These are phyloP conservation scores for Botrytis deweyae DNA, from an alignment of 2,329 filamentous ascomycete species.

Conservation along the genomic window DNA sequence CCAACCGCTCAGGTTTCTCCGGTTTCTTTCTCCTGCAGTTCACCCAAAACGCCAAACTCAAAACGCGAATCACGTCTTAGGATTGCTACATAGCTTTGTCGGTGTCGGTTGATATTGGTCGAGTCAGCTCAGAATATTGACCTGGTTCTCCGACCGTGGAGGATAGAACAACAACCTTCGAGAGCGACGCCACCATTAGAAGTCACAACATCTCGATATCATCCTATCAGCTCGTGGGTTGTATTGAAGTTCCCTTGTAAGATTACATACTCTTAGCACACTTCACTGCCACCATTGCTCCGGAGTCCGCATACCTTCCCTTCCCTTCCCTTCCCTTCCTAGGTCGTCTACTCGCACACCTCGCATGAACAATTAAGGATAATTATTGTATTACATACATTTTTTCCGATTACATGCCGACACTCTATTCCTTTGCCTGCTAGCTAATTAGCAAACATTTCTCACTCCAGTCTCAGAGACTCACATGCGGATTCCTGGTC, in stretches of 20 bases:
- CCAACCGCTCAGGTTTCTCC: slow-evolving; percentile 27
- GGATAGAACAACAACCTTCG: neutral
- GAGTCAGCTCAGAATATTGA: neutral
- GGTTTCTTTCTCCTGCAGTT: slow-evolving; percentile 28
- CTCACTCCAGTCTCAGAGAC: neutral
- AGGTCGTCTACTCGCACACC: neutral
- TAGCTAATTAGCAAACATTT: neutral
- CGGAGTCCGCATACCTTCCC: neutral
- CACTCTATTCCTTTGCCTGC: neutral
- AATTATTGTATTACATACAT: neutral
- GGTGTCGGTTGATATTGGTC: neutral
- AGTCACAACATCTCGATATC: neutral
- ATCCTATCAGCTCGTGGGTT: neutral
- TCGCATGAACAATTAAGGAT: neutral
- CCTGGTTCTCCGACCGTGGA: neutral
- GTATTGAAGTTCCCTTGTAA: neutral
- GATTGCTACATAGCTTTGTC: slow-evolving; percentile 1
- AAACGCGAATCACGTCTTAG: slow-evolving; percentile 35
- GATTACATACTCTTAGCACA: neutral
- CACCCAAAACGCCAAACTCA: slow-evolving; percentile 3
- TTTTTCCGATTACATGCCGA: neutral
- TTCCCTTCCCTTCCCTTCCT: neutral
- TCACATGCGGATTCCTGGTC: neutral
- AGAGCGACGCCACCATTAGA: neutral
- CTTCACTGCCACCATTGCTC: neutral